Evolutionary conservation across 1,139 yeast species (phyloP), one percentile per base, ranked within the genome.

Genomic region (Kodamaea anthophila): DNA sequence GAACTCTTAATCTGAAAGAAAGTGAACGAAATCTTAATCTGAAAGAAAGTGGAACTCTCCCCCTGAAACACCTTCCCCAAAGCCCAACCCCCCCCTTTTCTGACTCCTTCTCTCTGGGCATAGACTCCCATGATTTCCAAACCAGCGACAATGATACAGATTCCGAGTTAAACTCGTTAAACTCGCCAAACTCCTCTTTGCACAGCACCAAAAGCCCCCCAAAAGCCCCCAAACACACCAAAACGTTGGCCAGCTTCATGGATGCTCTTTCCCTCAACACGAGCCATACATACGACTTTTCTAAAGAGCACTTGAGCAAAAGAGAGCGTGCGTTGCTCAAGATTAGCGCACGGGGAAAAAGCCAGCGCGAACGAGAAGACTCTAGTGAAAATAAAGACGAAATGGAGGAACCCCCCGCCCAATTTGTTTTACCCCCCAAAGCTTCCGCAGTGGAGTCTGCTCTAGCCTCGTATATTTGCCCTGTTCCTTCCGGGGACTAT

Each of bases 381-480:
- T n/a, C n/a, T n/a, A n/a, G n/a, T n/a, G n/a, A n/a, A n/a, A n/a
- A n/a, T n/a, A n/a, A n/a, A n/a, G 22, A 20, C 6, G 18, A 12
- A 6, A 28, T 18, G 10, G 20, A 23, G 4, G 21, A 22, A n/a
- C 11, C n/a, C n/a, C n/a, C n/a, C n/a, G n/a, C n/a, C n/a, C 31
- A 27, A 10, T 41, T 59, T 21, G 46, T 51, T 13, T 52, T 65
- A 3, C 74, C 72, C 0, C 70, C 72, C 3, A 57, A 61, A 36
- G 70, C 73, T 1, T 60, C 68, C 1, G 60, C 68, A 1, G 54
- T 67, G 3, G 71, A 63, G 34, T 61, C 69, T 5, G 72, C 72
- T 3, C 40, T 66, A 12, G 60, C 51, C 37, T 53, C 69, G 1
- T 38, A 66, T 2, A 39, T 66, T n/a, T 58, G 66, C 34, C 74